Conservation (phyloP, 352 stramenopile species). For the Halophytophthora polymorphica region DNA sequence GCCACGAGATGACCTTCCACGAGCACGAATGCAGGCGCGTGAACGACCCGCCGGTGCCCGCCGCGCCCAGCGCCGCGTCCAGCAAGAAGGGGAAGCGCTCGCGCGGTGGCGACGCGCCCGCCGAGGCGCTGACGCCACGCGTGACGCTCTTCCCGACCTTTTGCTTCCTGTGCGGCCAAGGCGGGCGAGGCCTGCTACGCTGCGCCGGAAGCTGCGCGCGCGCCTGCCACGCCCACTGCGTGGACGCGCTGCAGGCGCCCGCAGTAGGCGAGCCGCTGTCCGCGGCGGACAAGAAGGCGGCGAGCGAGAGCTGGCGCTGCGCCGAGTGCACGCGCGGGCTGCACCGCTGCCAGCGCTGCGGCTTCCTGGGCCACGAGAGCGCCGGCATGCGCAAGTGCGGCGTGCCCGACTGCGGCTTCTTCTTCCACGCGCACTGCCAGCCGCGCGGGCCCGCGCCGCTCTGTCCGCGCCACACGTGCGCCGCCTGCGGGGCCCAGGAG, state of each 20-base stretch:
- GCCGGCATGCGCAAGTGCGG: slow-evolving; percentile 50
- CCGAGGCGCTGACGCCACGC: background rate
- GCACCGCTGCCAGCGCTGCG: slow-evolving; percentile 60
- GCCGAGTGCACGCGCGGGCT: slow-evolving; percentile 58
- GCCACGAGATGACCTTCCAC: slow-evolving; percentile 72
- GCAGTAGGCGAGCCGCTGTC: slow-evolving; percentile 8
- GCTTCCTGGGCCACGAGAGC: slow-evolving; percentile 62
- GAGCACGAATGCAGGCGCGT: slow-evolving; percentile 73
- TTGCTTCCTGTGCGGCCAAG: slow-evolving; percentile 57
- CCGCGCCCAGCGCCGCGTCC: background rate
- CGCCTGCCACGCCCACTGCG: slow-evolving; percentile 56
- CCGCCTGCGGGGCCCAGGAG: slow-evolving; percentile 39
- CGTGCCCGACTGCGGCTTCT: slow-evolving; percentile 52
- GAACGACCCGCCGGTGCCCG: slow-evolving; percentile 24
- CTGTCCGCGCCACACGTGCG: slow-evolving; percentile 62
- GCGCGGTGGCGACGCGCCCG: slow-evolving; percentile 14
- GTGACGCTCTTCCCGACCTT: slow-evolving; percentile 50
- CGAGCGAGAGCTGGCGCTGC: slow-evolving; percentile 52
- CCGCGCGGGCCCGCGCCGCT: slow-evolving; percentile 29
- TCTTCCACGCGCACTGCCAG: slow-evolving; percentile 53
- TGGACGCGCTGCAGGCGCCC: slow-evolving; percentile 47
- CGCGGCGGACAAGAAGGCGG: slow-evolving; percentile 26
- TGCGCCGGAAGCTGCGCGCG: slow-evolving; percentile 58
- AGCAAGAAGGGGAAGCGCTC: slow-evolving; percentile 30
- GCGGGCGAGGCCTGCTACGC: slow-evolving; percentile 48